Conservation (phyloP, 208 protist genomes). For the Acanthamoeba quina region DNA sequence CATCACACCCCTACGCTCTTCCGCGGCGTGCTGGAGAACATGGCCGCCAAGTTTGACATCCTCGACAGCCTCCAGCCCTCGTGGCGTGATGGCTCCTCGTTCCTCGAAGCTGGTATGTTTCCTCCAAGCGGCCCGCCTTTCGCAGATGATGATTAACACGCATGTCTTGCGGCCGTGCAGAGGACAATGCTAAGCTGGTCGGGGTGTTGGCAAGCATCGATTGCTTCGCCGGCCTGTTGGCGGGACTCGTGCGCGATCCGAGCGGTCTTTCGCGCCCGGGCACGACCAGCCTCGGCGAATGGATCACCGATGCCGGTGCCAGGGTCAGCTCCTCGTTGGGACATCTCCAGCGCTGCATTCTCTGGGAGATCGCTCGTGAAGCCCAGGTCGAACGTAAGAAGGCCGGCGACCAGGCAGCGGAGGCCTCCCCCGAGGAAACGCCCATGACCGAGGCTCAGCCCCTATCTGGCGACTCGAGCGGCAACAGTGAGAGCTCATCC, state of each 20-base stretch:
- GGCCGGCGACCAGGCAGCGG: background rate
- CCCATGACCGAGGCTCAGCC: background rate
- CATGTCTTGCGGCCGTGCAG: background rate
- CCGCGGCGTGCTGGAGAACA: slow-evolving; percentile 42
- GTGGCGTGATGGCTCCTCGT: slow-evolving; percentile 50
- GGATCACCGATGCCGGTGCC: slow-evolving; percentile 23
- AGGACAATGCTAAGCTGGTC: background rate
- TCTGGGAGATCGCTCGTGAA: slow-evolving; percentile 66
- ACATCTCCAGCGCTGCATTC: slow-evolving; percentile 66
- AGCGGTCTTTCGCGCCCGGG: slow-evolving; percentile 5
- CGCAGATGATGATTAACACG: no score
- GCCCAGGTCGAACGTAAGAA: slow-evolving; percentile 42
- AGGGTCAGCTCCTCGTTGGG: slow-evolving; percentile 24
- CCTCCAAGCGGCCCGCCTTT: no score
- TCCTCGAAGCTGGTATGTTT: slow-evolving; percentile 21
- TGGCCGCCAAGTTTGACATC: slow-evolving; percentile 19
- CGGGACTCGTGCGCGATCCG: slow-evolving; percentile 54
- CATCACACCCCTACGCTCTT: slow-evolving; percentile 27
- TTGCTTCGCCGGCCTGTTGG: slow-evolving; percentile 20
- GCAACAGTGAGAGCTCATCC: background rate
- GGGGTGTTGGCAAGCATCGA: slow-evolving; percentile 61
- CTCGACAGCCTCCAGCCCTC: slow-evolving; percentile 49
- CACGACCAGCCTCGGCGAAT: slow-evolving; percentile 29
- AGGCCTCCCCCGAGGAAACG: background rate
- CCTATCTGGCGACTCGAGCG: background rate